Base-by-base conservation (phyloP, 805 yeast genomes). In the Hanseniaspora clermontiae region DNA sequence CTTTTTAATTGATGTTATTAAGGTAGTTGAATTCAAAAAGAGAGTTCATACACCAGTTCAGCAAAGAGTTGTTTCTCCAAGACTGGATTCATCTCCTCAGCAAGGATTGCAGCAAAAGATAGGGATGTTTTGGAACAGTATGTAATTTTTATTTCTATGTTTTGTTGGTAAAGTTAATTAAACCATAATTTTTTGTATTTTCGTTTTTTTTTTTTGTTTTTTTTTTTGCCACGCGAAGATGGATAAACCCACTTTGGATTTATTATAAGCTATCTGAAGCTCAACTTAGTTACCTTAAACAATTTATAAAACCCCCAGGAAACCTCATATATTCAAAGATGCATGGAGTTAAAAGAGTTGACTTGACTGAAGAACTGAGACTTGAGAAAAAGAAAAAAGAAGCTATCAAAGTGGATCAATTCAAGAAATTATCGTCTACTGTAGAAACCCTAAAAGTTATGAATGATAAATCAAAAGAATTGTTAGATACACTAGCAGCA, bases 311-410 rank as follows among this genome's bases (percentile, higher is more conserved):
- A 2, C 15, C 15, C 5, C 12, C 17, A 31, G 34, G 19, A 17
- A 39, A 34, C 6, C 32, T 14, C 15, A 8, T 10, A 40, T 11
- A n/a, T 3, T 5, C 24, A 6, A 51, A 68, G 71, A 67, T 79
- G 86, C 97, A 90, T 69, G 86, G 87, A 34, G 77, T 85, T 20
- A 84, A 83, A 61, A 72, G 91, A 58, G 75, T 72, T 37, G 75
- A 70, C 42, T 71, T 82, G 42, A 69, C 83, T 0, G 76, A 76
- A 42, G 88, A 83, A 56, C 81, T 82, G 38, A 70, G 71, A 32
- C 68, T 67, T 47, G 72, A 72, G 38, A 83, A 82, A 64, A 70
- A 73, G 49, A 71, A 73, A 51, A 75, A 72, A 54, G 97, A 90
- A 65, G 77, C 75, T 17, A 66, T 68, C 24, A 83, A 80, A 68